Conservation (phyloP, 1,284 basidiomycete species). For the Malassezia nana region DNA sequence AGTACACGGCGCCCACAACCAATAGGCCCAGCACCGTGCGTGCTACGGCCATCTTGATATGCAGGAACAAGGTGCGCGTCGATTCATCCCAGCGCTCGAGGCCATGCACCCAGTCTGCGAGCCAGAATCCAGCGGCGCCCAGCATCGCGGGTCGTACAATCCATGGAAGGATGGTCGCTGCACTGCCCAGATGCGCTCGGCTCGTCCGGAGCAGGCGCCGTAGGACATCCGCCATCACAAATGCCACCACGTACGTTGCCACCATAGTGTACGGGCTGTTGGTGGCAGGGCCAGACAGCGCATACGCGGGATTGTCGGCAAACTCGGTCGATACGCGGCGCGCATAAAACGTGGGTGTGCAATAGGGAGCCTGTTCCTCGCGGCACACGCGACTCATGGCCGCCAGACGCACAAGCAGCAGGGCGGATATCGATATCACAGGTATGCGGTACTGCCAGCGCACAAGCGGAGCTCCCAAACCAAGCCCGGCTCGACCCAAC, state of each 20-base stretch:
- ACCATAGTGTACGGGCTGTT: conserved; percentile 28
- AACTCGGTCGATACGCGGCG: conserved; percentile 10
- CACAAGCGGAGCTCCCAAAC: conserved; percentile 41
- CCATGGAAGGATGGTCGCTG: conserved; percentile 26
- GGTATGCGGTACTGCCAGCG: conserved; percentile 67
- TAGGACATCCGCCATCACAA: conserved; percentile 21
- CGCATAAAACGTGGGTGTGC: conserved; percentile 58
- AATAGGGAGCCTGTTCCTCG: conserved; percentile 82
- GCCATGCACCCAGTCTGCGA: conserved; percentile 29
- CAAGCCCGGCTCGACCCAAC: conserved; percentile 13
- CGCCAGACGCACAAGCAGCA: conserved; percentile 64
- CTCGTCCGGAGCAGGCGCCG: conserved; percentile 19
- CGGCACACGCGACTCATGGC: conserved; percentile 72
- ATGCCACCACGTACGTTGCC: conserved; percentile 26
- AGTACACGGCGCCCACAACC: conserved; percentile 23
- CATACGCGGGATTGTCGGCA: conserved; percentile 19
- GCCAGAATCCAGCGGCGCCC: conserved; percentile 33
- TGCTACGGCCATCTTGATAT: conserved; percentile 25
- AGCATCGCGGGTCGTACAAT: conserved; percentile 36
- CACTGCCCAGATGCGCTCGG: conserved; percentile 29
- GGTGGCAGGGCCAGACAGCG: conserved; percentile 15
- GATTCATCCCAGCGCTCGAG: conserved; percentile 13
- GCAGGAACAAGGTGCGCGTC: conserved; percentile 15
- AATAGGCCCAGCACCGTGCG: conserved; percentile 21
- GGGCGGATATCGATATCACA: conserved; percentile 60